Conservation (phyloP, 805 yeast genomes). For the Teunomyces atbi region DNA sequence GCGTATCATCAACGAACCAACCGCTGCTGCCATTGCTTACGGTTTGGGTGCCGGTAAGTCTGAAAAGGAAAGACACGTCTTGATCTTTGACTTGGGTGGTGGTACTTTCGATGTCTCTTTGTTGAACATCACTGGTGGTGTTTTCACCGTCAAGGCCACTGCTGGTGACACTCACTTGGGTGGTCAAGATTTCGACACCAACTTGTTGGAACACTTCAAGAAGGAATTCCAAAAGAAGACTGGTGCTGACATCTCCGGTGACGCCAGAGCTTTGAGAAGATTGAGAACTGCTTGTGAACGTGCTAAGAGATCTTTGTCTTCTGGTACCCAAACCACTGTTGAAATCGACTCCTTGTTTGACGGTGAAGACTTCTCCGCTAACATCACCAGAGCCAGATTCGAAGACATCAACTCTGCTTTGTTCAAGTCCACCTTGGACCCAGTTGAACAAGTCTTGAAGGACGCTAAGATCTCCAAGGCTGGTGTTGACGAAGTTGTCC, state of each 20-base stretch:
- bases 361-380: constrained; percentile 50
- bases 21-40: constrained; percentile 97
- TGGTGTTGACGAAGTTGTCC: constrained; percentile 46
- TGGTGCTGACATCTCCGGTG: constrained; percentile 45
- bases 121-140: constrained; percentile 91
- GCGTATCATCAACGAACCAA: constrained; percentile 53
- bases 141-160: constrained; percentile 93
- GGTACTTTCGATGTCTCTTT: constrained; percentile 97
- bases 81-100: constrained; percentile 95
- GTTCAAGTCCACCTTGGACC: constrained; percentile 50
- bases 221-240: constrained; percentile 48
- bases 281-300: constrained; percentile 53
- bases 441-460: constrained; percentile 50
- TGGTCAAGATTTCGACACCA: constrained; percentile 53
- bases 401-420: constrained; percentile 50
- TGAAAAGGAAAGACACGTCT: constrained; percentile 62
- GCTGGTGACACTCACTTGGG: constrained; percentile 54
- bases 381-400: constrained; percentile 51
- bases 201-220: constrained; percentile 48
- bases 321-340: constrained; percentile 49
- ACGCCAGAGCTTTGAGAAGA: constrained; percentile 51
- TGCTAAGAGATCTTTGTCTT: constrained; percentile 51
- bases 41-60: constrained; percentile 74
- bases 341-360: constrained; percentile 50
- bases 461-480: constrained; percentile 44